Evolutionary conservation across 2,329 filamentous ascomycete species (phyloP).

Genomic region (Hymenoscyphus albidus): DNA sequence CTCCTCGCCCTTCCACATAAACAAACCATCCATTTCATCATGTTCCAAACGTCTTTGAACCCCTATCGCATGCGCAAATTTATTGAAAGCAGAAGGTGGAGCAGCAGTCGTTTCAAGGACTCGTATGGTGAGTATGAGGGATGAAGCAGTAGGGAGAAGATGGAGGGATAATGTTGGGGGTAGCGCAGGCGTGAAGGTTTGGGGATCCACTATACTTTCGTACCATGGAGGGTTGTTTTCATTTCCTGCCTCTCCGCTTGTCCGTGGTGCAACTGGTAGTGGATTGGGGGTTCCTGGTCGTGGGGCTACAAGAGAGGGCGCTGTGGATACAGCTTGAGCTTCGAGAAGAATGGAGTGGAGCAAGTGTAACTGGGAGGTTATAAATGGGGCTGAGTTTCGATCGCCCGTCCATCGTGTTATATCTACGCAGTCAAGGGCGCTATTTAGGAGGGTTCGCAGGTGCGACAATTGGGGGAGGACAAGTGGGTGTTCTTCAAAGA

Average conservation of each 20-base stretch:
- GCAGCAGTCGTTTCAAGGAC: conserved; percentile 62
- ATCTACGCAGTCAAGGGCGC: conserved; percentile 77
- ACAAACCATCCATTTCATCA: conserved; percentile 76
- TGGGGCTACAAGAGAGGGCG: conserved; percentile 40
- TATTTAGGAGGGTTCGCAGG: conserved; percentile 73
- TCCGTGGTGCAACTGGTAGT: conserved; percentile 8
- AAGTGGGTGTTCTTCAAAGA: conserved; percentile 44
- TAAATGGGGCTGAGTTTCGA: conserved; percentile 48
- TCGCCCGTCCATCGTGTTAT: conserved; percentile 71
- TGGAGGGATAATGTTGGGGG: conserved; percentile 70
- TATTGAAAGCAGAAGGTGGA: conserved; percentile 60
- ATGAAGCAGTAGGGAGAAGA: conserved; percentile 65
- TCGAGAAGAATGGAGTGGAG: conserved; percentile 52
- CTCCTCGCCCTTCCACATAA: conserved; percentile 61
- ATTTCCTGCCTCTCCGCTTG: conserved; percentile 11
- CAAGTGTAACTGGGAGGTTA: conserved; percentile 53
- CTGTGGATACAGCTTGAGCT: conserved; percentile 51
- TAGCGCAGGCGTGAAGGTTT: conserved; percentile 59
- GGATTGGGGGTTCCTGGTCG: conserved; percentile 10
- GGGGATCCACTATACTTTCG: conserved; percentile 31
- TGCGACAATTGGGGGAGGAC: conserved; percentile 66
- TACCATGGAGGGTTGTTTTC: conserved; percentile 23
- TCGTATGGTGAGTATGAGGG: conserved; percentile 65
- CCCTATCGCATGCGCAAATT: conserved; percentile 66
- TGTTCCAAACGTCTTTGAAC: conserved; percentile 63